Base-by-base conservation (phyloP, 208 protist genomes). In the Trypanosomatidae sp. region DNA sequence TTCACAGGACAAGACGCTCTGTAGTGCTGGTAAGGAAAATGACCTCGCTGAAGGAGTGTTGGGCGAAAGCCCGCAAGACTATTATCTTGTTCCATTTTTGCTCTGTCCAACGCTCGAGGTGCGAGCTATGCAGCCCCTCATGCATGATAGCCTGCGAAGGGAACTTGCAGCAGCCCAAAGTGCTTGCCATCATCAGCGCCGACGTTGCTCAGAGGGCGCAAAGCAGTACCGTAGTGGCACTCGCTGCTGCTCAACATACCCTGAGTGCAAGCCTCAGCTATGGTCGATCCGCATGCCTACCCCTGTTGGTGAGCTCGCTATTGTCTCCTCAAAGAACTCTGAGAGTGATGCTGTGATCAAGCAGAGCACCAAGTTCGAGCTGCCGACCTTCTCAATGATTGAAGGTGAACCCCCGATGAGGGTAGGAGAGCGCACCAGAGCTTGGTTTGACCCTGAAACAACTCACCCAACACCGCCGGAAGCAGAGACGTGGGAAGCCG, bases 51-150 rank as follows among this genome's bases (percentile, higher is more conserved):
- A 25, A 25, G 60, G n/a, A 47, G 19, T 3, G 60, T 13, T 44
- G 7, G 33, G 9, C 36, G n/a, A 36, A 65, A 39, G 30, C 33
- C 65, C 28, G 19, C 25, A 59, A 8, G 49, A 30, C 8, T 69
- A 69, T 50, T 78, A 73, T 25, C 62, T 82, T 19, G 72, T 85
- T 3, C 88, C 85, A 5, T 93, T 93, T 76, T 58, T 92, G n/a
- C 60, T 92, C n/a, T 73, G 84, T 55, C 69, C 70, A 44, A 64
- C 71, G 8, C 30, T 19, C 66, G 74, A 64, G 60, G 75, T 80
- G 5, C 72, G 22, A 70, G 59, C 56, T 30, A 50, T 25, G 66
- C 65, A 39, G 28, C 71, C 66, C n/a, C 65, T 59, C 62, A 70
- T 76, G 5, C 65, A 73, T 28, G 44, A 69, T 17, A 33, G 5